phyloP scores from a whole-genome alignment of 176 grass and related monocot genomes.

The Oryza brachyantha region DNA sequence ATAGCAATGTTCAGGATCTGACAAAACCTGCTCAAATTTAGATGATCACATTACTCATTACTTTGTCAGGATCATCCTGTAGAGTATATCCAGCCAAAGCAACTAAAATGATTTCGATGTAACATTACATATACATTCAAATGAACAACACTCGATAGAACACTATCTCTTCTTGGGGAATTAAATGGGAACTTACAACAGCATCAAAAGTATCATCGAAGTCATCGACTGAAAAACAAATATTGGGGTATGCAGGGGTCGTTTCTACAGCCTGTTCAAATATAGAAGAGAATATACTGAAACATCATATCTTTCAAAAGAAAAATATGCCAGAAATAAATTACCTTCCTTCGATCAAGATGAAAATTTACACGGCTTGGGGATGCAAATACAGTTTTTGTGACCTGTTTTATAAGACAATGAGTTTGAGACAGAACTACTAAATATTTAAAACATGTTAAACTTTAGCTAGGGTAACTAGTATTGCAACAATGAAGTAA shows the following conservation, averaged over 20 bases:
- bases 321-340: slow-evolving; percentile 16
- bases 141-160: slow-evolving; percentile 1
- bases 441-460: slow-evolving; percentile 1
- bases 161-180: neutral
- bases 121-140: neutral
- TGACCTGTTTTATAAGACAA: slow-evolving; percentile 49
- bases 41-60: neutral
- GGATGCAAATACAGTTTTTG: slow-evolving; percentile 96
- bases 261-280: slow-evolving; percentile 74
- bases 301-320: neutral
- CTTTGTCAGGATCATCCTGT: neutral
- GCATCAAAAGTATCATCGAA: slow-evolving; percentile 98
- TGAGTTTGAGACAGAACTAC: neutral
- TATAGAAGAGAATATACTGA: slow-evolving; percentile 2
- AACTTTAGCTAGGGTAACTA: neutral
- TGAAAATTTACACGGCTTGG: slow-evolving; percentile 97
- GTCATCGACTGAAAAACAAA: slow-evolving; percentile 92
- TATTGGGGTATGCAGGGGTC: slow-evolving; percentile 84
- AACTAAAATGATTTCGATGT: neutral
- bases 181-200: slow-evolving; percentile 62
- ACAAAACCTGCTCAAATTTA: slow-evolving; percentile 78
- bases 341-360: slow-evolving; percentile 88
- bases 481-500: neutral
- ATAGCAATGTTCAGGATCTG: slow-evolving; percentile 93
- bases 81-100: neutral